Conservation (phyloP, 805 yeast species). For the Starmerella floris region DNA sequence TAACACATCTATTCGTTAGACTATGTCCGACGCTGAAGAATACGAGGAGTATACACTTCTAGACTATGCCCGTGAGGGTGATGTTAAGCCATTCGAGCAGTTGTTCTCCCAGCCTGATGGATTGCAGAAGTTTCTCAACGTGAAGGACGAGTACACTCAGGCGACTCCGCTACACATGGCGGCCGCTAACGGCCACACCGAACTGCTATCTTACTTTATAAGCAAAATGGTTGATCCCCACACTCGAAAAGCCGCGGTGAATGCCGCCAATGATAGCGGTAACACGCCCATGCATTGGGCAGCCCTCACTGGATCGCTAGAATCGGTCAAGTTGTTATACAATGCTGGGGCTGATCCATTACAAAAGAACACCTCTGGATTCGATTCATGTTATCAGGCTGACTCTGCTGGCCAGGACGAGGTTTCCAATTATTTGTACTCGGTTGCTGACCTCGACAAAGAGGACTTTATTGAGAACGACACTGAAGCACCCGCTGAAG, state of each 20-base stretch:
- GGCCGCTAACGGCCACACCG: constrained; percentile 81
- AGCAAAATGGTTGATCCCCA: constrained; percentile 31
- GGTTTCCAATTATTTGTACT: constrained; percentile 63
- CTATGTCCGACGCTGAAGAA: constrained; percentile 9
- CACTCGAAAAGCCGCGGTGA: constrained; percentile 30
- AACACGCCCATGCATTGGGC: constrained; percentile 98
- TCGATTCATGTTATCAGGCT: constrained; percentile 82
- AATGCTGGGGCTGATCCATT: constrained; percentile 77
- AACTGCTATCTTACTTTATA: constrained; percentile 48
- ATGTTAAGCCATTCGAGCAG: constrained; percentile 56
- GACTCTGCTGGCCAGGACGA: constrained; percentile 64
- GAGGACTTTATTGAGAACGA: constrained; percentile 4
- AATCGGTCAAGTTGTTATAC: constrained; percentile 53
- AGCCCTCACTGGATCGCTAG: constrained; percentile 69
- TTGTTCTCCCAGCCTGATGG: constrained; percentile 40
- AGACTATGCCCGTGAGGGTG: constrained; percentile 74
- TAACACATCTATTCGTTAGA: too few relatives aligned
- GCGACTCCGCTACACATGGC: constrained; percentile 90
- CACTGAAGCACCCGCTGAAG: not conserved
- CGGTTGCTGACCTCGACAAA: constrained; percentile 40
- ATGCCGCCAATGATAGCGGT: constrained; percentile 59
- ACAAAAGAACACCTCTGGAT: constrained; percentile 55
- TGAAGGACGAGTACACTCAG: constrained; percentile 49
- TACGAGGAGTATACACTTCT: constrained; percentile 35
- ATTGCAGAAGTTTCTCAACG: constrained; percentile 32